Evolutionary conservation across 495 filamentous ascomycete species (phyloP), one percentile per base, ranked within the genome.

Genomic region (Viridothelium virens): DNA sequence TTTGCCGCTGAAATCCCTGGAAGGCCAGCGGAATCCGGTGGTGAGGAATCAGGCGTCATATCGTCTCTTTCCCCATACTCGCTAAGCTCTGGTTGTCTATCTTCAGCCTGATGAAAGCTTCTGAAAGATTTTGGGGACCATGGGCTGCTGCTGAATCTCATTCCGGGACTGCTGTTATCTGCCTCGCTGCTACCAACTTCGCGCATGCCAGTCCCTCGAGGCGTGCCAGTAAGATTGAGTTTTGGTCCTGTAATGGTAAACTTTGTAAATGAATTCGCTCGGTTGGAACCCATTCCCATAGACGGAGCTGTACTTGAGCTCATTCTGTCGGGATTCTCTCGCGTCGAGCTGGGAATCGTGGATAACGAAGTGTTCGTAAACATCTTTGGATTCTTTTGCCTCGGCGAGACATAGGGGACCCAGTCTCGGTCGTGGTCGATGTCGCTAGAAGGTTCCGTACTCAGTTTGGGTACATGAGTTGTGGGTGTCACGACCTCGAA

Each of bases 141-240:
- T 36, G 53, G 53, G 18, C 53, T 59, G 62, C 62, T 63, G 16
- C 62, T 63, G 36, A 63, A 65, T 38, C 34, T 25, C 18, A 56
- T 38, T 65, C 71, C 71, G 16, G 71, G 76, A 48, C 74, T 77
- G 66, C 74, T 77, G 10, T 64, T 69, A 64, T 74, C 71, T 18
- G 76, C 77, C 1, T 74, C 61, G 68, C 74, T 77, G 44, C 77
- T 77, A 5, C 76, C 76, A n/a, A 69, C 71, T 63, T 79, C 72
- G 10, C 70, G 66, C 59, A 73, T 71, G 10, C 71, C 72, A 56
- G 68, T 76, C 38, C 74, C 74, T 11, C 68, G 67, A 31, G 74
- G 72, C 2, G 75, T 75, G 2, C 73, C 75, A 44, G 74, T 77
- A 10, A 77, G 36, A 61, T 77, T 76, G 2, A 64, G 69, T 41